A percentile compares a stretch with the other conserved stretches of the same genome.
Conservation (phyloP, 768 basidiomycete genomes). For the Coprinopsis cinerea region DNA sequence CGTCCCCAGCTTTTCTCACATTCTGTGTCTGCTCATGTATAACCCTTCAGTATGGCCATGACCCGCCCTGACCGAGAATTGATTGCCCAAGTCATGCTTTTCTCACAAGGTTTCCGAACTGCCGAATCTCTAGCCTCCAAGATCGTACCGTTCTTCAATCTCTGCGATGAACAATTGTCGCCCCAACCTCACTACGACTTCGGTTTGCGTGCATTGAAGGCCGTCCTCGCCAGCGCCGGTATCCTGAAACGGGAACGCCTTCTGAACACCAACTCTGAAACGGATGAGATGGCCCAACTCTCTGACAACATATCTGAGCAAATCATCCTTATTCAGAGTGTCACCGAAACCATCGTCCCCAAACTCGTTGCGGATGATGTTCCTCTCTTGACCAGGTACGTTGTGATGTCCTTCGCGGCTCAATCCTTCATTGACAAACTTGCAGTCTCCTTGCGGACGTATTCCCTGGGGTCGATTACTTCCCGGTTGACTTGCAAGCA, state of each 20-base stretch:
- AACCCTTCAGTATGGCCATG: slow-evolving; percentile 84
- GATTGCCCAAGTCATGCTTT: slow-evolving; percentile 98
- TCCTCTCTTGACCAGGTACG: slow-evolving; percentile 83
- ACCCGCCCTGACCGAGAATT: slow-evolving; percentile 96
- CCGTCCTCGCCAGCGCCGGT: slow-evolving; percentile 94
- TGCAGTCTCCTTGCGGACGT: slow-evolving; percentile 87
- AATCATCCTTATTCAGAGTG: slow-evolving; percentile 96
- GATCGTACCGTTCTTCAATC: slow-evolving; percentile 98
- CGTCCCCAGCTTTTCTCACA: slow-evolving; percentile 22
- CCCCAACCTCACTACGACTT: slow-evolving; percentile 99
- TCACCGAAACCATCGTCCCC: slow-evolving; percentile 97
- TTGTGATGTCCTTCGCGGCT: slow-evolving; percentile 4
- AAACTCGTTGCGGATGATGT: slow-evolving; percentile 98
- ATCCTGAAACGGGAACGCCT: slow-evolving; percentile 92
- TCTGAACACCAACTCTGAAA: slow-evolving; percentile 38
- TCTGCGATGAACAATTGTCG: slow-evolving; percentile 95
- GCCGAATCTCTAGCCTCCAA: slow-evolving; percentile 97
- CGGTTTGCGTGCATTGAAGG: slow-evolving; percentile 93
- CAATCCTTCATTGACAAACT: slow-evolving; percentile 7
- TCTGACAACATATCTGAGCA: slow-evolving; percentile 82
- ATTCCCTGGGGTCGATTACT: slow-evolving; percentile 92
- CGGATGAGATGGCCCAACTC: slow-evolving; percentile 40
- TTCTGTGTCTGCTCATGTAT: slow-evolving; percentile 5
- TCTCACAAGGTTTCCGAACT: slow-evolving; percentile 98
- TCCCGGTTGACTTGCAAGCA: slow-evolving; percentile 81